phyloP scores from a whole-genome alignment of 371 early-diverging fungal species.

The Mortierella sp. region DNA sequence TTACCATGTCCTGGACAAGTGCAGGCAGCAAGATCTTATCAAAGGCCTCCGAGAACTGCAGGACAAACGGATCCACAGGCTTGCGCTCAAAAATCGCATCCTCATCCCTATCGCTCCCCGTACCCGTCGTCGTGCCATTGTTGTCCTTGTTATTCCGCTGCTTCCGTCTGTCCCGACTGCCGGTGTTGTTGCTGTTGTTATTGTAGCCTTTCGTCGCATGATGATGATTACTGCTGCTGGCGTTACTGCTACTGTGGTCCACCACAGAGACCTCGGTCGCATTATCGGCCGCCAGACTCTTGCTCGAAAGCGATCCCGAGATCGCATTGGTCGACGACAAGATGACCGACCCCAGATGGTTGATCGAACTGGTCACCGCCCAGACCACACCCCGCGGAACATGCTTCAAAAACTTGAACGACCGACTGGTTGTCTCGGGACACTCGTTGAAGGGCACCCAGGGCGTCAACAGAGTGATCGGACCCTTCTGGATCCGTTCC shows the following conservation, averaged over 20 bases:
- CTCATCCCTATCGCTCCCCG: neutral
- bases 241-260: neutral
- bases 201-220: no score
- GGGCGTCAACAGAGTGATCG: slow-evolving; percentile 43
- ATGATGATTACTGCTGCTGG: neutral
- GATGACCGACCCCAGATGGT: slow-evolving; percentile 52
- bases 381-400: slow-evolving; percentile 48
- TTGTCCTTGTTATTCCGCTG: neutral
- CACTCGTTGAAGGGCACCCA: slow-evolving; percentile 57
- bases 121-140: neutral
- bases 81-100: slow-evolving; percentile 13
- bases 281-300: slow-evolving; percentile 6
- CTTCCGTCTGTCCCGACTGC: neutral
- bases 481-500: slow-evolving; percentile 34
- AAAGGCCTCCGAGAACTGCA: slow-evolving; percentile 45
- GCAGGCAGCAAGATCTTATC: slow-evolving; percentile 50
- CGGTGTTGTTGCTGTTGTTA: no score
- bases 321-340: slow-evolving; percentile 46
- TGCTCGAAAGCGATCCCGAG: slow-evolving; percentile 33
- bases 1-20: slow-evolving; percentile 53
- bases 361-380: slow-evolving; percentile 52
- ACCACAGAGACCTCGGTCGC: slow-evolving; percentile 1
- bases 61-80: slow-evolving; percentile 39
- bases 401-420: slow-evolving; percentile 52
- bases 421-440: slow-evolving; percentile 45